Percentiles rank a stretch among this genome's conserved stretches.
These are phyloP conservation scores for Acacia melanoxylon DNA, from an alignment of 306 rosid genomes.

Conservation along the genomic window DNA sequence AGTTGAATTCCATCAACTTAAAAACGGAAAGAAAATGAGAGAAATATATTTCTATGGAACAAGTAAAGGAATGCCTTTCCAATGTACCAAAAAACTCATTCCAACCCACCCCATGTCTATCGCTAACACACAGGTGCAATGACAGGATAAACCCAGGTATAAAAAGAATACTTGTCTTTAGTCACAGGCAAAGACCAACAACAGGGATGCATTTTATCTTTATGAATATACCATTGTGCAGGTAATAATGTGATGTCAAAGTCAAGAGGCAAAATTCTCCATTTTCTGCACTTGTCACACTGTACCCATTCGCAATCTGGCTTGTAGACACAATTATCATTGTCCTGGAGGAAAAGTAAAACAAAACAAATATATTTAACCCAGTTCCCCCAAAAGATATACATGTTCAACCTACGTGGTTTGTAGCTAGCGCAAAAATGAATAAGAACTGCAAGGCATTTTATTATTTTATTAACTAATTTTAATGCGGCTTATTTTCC, in stretches of 20 bases:
- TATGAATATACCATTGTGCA: constrained; percentile 43
- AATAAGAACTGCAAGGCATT: background rate
- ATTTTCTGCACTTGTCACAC: constrained; percentile 66
- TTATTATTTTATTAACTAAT: background rate
- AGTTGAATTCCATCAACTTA: background rate
- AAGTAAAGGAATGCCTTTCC: background rate
- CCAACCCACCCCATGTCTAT: background rate
- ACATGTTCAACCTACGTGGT: background rate
- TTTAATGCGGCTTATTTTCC: background rate
- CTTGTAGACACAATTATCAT: constrained; percentile 36
- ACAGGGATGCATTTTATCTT: constrained; percentile 3
- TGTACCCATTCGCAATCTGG: constrained; percentile 66
- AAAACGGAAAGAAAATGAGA: background rate
- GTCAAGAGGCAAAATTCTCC: constrained; percentile 46
- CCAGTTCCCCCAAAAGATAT: background rate
- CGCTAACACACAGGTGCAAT: background rate
- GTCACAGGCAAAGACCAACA: background rate
- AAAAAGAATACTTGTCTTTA: background rate
- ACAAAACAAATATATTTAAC: background rate
- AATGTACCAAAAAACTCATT: background rate
- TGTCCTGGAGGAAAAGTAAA: constrained; percentile 30
- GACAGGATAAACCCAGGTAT: background rate
- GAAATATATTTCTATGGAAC: background rate
- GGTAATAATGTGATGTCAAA: constrained; percentile 41
- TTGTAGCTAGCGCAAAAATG: background rate